A percentile compares a stretch with the other conserved stretches of the same genome.
Conservation (phyloP, 108 stramenopile genomes). For the Stephanodiscus triporus region DNA sequence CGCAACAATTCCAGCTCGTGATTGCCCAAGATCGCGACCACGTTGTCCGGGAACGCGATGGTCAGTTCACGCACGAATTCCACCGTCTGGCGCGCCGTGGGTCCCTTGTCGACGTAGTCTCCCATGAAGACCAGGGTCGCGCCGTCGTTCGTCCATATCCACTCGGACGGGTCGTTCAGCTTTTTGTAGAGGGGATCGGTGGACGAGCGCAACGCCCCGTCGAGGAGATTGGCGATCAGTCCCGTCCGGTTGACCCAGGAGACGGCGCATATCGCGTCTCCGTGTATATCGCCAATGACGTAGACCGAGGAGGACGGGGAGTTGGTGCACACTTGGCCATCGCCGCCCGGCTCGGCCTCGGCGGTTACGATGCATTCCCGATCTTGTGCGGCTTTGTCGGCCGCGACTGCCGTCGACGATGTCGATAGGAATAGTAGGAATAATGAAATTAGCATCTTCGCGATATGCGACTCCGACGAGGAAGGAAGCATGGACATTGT, state of each 20-base stretch:
- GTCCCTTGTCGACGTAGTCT: slow-evolving; percentile 74
- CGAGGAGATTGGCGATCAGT: slow-evolving; percentile 45
- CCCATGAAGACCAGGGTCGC: slow-evolving; percentile 61
- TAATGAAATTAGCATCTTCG: background rate
- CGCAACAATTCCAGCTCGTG: slow-evolving; percentile 64
- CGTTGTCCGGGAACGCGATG: slow-evolving; percentile 48
- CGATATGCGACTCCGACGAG: background rate
- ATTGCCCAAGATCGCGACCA: slow-evolving; percentile 63
- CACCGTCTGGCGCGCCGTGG: slow-evolving; percentile 55
- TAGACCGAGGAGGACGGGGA: slow-evolving; percentile 30
- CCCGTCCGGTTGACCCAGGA: slow-evolving; percentile 62
- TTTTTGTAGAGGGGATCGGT: slow-evolving; percentile 4
- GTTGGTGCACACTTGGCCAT: background rate
- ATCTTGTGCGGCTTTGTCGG: background rate
- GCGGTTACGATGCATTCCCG: background rate
- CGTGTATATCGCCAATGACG: slow-evolving; percentile 65
- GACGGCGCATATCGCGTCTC: slow-evolving; percentile 56
- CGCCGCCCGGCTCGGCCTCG: background rate
- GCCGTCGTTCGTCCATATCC: slow-evolving; percentile 44
- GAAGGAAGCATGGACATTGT: background rate
- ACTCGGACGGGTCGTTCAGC: slow-evolving; percentile 30
- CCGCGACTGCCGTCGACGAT: background rate
- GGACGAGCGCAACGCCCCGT: no score
- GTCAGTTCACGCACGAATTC: slow-evolving; percentile 59
- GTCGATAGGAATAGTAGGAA: background rate